Percentiles rank a stretch among this genome's conserved stretches.
These are phyloP conservation scores for Schwanniomyces yamadae DNA, from an alignment of 805 yeast genomes.

Conservation along the genomic window DNA sequence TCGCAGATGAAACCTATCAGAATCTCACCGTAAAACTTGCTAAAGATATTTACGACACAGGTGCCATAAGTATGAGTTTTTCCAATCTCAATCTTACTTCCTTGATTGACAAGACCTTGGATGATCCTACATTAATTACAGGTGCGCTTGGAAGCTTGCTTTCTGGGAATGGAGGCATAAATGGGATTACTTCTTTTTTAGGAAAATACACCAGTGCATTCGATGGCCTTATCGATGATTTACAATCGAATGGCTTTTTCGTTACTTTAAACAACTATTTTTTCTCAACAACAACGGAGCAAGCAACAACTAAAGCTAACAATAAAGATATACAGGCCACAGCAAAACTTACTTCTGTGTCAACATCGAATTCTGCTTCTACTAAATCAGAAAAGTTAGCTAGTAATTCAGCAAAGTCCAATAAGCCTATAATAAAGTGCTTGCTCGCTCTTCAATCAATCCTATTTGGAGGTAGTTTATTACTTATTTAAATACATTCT, in stretches of 20 bases:
- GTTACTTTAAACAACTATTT: constrained; percentile 35
- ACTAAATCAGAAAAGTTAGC: too few species aligned
- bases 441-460: constrained; percentile 19
- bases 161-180: constrained; percentile 17
- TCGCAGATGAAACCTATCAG: constrained; percentile 33
- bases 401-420: constrained; percentile 4
- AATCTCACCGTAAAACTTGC: constrained; percentile 35
- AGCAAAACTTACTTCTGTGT: constrained; percentile 2
- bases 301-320: constrained; percentile 10
- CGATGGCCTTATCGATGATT: constrained; percentile 26
- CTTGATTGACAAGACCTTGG: constrained; percentile 21
- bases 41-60: constrained; percentile 25
- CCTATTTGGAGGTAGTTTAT: constrained; percentile 22
- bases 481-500: constrained; percentile 15
- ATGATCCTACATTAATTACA: constrained; percentile 22
- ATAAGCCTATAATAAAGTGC: constrained; percentile 10
- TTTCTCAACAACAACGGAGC: constrained; percentile 16
- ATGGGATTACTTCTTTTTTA: constrained; percentile 9
- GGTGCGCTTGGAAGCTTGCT: constrained; percentile 21
- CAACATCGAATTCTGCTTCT: constrained; percentile 3
- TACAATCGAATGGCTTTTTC: constrained; percentile 37
- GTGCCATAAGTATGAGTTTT: constrained; percentile 23
- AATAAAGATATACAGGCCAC: too few species aligned
- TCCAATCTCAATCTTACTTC: constrained; percentile 26
- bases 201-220: constrained; percentile 33